Conservation (phyloP, 805 yeast species). For the Saccharomycopsis sp. region DNA sequence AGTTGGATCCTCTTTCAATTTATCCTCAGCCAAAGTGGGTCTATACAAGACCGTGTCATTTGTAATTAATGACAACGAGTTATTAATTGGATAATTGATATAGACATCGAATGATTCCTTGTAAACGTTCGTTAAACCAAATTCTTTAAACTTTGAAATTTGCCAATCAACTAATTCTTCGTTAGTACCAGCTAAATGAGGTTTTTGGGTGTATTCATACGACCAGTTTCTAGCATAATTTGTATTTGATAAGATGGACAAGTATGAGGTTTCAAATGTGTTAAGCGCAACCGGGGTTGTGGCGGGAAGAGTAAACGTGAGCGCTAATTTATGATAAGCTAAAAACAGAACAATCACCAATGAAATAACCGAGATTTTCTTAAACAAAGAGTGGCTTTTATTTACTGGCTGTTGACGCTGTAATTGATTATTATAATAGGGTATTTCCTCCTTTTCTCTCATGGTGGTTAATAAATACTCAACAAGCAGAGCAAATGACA, state of each 20-base stretch:
- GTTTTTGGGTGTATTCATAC: conserved; percentile 40
- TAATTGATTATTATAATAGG: too few relatives aligned
- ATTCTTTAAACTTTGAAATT: conserved; percentile 46
- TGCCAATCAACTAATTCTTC: conserved; percentile 51
- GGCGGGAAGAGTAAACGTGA: too few relatives aligned
- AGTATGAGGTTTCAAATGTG: too few relatives aligned
- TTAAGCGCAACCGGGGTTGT: too few relatives aligned
- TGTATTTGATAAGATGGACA: conserved; percentile 24
- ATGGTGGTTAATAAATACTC: too few relatives aligned
- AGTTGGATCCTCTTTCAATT: conserved; percentile 42
- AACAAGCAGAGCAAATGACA: too few relatives aligned
- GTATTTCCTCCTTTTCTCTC: too few relatives aligned
- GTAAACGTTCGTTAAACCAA: conserved; percentile 43
- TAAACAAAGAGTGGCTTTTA: too few relatives aligned
- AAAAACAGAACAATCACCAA: too few relatives aligned
- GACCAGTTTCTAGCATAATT: conserved; percentile 48
- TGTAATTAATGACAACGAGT: conserved; percentile 36
- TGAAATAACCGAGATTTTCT: too few relatives aligned
- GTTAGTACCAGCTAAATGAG: conserved; percentile 55
- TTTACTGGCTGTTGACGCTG: too few relatives aligned
- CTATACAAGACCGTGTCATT: conserved; percentile 33
- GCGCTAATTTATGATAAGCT: too few relatives aligned
- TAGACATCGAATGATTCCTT: conserved; percentile 56
- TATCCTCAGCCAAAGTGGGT: conserved; percentile 50
- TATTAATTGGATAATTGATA: conserved; percentile 55